phyloP scores from a whole-genome alignment of 2,329 filamentous ascomycete species.

The Pezicula rhizophila region DNA sequence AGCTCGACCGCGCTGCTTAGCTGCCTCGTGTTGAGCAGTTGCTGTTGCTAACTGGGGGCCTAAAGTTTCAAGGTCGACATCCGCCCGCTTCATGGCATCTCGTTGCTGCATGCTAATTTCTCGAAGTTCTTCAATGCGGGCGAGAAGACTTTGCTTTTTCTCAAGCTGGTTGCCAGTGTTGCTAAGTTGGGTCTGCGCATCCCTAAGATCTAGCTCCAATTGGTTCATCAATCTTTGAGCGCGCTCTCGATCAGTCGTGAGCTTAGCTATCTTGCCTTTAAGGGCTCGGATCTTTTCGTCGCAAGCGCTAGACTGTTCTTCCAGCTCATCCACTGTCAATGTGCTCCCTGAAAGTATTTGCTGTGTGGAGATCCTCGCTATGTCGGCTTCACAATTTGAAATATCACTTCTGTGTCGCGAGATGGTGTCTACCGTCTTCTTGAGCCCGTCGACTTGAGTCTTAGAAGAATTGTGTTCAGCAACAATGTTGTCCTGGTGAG shows the following conservation, averaged over 20 bases:
- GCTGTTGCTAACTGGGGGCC: conserved; percentile 72
- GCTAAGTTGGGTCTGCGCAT: conserved; percentile 67
- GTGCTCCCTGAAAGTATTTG: conserved; percentile 61
- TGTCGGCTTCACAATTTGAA: conserved; percentile 62
- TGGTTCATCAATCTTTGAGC: conserved; percentile 60
- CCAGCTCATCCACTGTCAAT: conserved; percentile 76
- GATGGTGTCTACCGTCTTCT: conserved; percentile 72
- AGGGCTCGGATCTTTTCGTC: conserved; percentile 60
- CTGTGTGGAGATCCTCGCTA: conserved; percentile 68
- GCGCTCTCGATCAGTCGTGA: conserved; percentile 66
- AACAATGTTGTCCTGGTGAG: conserved; percentile 62
- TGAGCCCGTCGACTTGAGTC: conserved; percentile 68
- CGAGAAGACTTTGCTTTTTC: conserved; percentile 66
- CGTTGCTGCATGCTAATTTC: conserved; percentile 63
- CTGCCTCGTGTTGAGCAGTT: conserved; percentile 70
- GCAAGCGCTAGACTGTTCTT: conserved; percentile 63
- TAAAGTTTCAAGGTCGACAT: conserved; percentile 68
- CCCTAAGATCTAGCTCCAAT: conserved; percentile 72
- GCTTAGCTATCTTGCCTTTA: conserved; percentile 58
- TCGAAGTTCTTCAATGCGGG: conserved; percentile 69
- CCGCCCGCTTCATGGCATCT: conserved; percentile 61
- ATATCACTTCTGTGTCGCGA: conserved; percentile 67
- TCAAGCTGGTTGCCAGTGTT: conserved; percentile 70
- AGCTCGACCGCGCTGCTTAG: conserved; percentile 61
- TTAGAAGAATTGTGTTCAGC: conserved; percentile 58